These are phyloP conservation scores for Delonix regia DNA, from an alignment of 306 rosid species.

Conservation along the genomic window DNA sequence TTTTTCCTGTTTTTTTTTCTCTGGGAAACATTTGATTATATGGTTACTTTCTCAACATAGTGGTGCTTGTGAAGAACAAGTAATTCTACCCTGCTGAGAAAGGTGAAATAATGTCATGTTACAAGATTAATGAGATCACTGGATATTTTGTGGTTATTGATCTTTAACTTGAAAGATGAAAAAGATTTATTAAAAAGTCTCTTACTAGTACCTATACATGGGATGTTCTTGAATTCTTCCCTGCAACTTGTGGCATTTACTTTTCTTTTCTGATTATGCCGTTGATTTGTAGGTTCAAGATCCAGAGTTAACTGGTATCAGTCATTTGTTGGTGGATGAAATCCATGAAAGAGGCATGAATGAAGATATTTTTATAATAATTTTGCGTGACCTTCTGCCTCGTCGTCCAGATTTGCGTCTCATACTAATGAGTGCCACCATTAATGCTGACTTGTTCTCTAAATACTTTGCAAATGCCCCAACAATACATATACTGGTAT, in stretches of 20 bases:
- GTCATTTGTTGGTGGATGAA: conserved; percentile 97
- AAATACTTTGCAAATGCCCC: conserved; percentile 86
- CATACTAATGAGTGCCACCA: conserved; percentile 96
- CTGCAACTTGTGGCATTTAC: conserved; percentile 30
- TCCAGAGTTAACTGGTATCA: conserved; percentile 77
- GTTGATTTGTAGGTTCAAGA: conserved; percentile 79
- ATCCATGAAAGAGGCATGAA: conserved; percentile 99
- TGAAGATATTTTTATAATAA: conserved; percentile 86
- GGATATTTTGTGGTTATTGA: conserved; percentile 9
- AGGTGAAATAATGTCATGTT: conserved; percentile 2
- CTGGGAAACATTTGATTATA: background rate
- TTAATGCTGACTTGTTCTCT: conserved; percentile 92
- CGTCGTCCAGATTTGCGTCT: conserved; percentile 91
- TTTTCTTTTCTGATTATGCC: conserved; percentile 35
- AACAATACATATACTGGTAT: conserved; percentile 80
- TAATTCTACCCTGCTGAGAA: conserved; percentile 20
- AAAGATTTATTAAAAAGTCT: background rate
- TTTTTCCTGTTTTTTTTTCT: background rate
- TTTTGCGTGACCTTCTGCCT: conserved; percentile 91
- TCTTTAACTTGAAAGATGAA: conserved; percentile 28
- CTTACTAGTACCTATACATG: background rate
- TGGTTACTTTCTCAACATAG: conserved; percentile 6
- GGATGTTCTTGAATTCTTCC: conserved; percentile 31
- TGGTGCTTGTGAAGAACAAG: conserved; percentile 15
- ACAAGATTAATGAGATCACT: background rate